Evolutionary conservation across 345 rosid species (phyloP).

Genomic region (Heritiera littoralis): DNA sequence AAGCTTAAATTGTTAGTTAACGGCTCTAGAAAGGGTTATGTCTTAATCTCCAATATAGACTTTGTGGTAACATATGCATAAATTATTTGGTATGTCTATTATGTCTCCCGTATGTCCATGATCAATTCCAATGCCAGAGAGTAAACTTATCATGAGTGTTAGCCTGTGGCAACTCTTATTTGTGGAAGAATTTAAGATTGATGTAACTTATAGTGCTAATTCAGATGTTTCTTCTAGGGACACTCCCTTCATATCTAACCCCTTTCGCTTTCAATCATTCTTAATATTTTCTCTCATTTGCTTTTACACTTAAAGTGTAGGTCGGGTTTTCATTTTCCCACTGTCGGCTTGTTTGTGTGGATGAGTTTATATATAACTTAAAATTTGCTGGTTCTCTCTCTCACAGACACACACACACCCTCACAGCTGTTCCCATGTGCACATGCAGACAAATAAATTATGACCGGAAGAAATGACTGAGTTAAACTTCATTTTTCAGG

Average conservation of each 20-base stretch:
- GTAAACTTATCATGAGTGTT: background rate
- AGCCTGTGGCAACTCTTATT: background rate
- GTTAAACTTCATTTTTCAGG: conserved; percentile 11
- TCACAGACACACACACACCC: background rate
- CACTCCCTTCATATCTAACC: background rate
- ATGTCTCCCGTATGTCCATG: background rate
- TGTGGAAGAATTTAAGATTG: background rate
- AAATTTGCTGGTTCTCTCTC: background rate
- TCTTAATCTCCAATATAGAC: too few species aligned
- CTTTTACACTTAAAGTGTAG: background rate
- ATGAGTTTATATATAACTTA: background rate
- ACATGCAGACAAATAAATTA: background rate
- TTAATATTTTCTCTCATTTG: background rate
- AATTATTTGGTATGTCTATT: background rate
- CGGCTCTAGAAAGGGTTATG: too few species aligned
- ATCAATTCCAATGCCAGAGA: background rate
- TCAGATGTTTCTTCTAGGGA: too few species aligned
- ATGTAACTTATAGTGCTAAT: background rate
- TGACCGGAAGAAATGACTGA: background rate
- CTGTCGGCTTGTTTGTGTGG: background rate
- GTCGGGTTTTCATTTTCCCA: background rate
- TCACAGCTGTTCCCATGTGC: background rate
- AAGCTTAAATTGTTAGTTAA: too few species aligned
- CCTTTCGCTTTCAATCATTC: background rate
- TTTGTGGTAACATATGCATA: background rate